phyloP scores from a whole-genome alignment of 495 filamentous ascomycete genomes.

The Corynascus novoguineensis region DNA sequence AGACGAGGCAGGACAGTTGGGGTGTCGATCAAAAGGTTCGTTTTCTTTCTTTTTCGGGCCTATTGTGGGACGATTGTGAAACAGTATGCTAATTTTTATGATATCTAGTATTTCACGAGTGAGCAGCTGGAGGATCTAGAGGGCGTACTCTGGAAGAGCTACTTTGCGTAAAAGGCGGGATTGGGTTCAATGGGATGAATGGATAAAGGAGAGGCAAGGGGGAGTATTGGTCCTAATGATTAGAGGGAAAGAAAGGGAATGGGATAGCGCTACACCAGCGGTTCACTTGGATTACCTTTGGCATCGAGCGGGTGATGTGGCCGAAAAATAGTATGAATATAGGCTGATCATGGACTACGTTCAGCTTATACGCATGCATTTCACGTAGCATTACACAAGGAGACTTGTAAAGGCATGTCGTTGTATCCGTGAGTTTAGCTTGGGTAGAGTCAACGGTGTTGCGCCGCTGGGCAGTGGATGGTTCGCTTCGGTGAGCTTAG shows the following conservation, averaged over 20 bases:
- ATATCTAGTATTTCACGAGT: constrained; percentile 70
- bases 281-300: not conserved
- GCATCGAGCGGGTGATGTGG: not conserved
- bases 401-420: no score
- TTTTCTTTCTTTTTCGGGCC: not conserved
- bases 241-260: not conserved
- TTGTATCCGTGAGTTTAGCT: no score
- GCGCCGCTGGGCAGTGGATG: no score
- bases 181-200: not conserved
- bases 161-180: constrained; percentile 67
- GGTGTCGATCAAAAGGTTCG: constrained; percentile 91
- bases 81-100: constrained; percentile 19
- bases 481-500: no score
- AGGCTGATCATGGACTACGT: no score
- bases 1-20: constrained; percentile 99
- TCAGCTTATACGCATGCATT: no score
- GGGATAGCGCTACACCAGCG: no score
- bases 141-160: constrained; percentile 98
- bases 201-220: not conserved
- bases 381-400: no score
- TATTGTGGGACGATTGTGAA: no score
- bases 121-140: constrained; percentile 95
- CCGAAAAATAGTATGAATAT: no score
- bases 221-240: not conserved
- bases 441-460: no score